Percentiles rank a stretch among this genome's conserved stretches.
These are phyloP conservation scores for Phytophthora sp. DNA, from an alignment of 352 stramenopile genomes.

Conservation along the genomic window DNA sequence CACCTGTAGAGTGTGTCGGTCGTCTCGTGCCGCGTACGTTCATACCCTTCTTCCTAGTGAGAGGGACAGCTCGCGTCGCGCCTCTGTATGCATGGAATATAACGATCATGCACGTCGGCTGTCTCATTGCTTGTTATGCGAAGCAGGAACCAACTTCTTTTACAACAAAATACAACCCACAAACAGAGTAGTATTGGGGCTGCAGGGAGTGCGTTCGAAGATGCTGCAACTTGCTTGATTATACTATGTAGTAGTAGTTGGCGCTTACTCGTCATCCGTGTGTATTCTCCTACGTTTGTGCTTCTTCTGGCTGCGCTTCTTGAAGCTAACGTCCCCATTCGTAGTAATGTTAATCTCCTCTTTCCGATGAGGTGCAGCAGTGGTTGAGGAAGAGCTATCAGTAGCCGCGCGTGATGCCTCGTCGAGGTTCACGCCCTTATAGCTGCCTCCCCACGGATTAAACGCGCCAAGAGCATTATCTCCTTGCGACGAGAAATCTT, in stretches of 20 bases:
- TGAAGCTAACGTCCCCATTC: conserved; percentile 69
- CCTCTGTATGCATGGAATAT: conserved; percentile 19
- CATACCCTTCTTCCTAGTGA: conserved; percentile 27
- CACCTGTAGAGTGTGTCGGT: conserved; percentile 64
- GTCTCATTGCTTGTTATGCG: conserved; percentile 32
- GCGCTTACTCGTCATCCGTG: conserved; percentile 53
- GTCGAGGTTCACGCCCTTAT: conserved; percentile 83
- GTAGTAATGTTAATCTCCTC: conserved; percentile 66
- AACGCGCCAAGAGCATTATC: conserved; percentile 82
- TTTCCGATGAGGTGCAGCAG: conserved; percentile 32
- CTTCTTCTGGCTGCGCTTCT: conserved; percentile 74
- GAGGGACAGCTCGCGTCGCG: conserved; percentile 20
- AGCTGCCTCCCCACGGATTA: conserved; percentile 84
- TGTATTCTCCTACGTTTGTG: conserved; percentile 69
- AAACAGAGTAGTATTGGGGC: conserved; percentile 25
- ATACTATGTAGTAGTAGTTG: too few species aligned
- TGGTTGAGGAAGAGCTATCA: conserved; percentile 2
- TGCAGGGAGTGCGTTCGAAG: background rate
- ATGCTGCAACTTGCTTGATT: conserved; percentile 14
- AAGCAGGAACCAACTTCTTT: conserved; percentile 29
- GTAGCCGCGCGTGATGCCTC: too few species aligned
- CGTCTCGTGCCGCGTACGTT: conserved; percentile 12
- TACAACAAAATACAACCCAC: conserved; percentile 42
- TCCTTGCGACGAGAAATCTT: conserved; percentile 68
- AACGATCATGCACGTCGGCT: conserved; percentile 29